Conservation (phyloP, 768 basidiomycete species). For the Cystobasidium ongulense region DNA sequence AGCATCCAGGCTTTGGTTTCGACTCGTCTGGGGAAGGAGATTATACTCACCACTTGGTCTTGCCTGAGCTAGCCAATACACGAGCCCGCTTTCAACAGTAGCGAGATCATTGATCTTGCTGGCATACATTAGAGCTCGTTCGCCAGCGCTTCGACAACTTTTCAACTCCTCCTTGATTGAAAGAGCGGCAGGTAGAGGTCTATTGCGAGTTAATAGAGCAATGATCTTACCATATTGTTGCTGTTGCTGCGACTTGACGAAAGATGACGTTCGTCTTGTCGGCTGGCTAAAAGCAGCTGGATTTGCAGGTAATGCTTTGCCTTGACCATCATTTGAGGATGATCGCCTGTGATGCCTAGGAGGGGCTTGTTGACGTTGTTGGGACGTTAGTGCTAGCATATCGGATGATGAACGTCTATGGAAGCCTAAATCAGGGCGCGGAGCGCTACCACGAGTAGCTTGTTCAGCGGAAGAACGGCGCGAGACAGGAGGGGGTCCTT, state of each 20-base stretch:
- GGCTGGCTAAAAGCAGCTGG: background rate
- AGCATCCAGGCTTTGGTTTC: no score
- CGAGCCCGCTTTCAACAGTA: slow-evolving; percentile 9
- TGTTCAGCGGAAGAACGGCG: background rate
- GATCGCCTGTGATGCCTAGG: slow-evolving; percentile 4
- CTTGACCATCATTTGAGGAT: background rate
- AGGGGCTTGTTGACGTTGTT: background rate
- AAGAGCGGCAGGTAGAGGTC: slow-evolving; percentile 1
- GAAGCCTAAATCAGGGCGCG: background rate
- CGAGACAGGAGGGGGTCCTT: background rate
- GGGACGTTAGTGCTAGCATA: background rate
- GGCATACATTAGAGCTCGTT: slow-evolving; percentile 21
- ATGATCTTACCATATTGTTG: background rate
- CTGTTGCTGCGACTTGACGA: background rate
- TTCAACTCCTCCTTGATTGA: slow-evolving; percentile 4
- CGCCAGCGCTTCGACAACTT: slow-evolving; percentile 3
- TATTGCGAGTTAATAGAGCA: background rate
- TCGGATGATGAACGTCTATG: slow-evolving; percentile 6
- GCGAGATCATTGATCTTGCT: slow-evolving; percentile 21
- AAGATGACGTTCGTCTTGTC: background rate
- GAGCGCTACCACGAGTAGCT: background rate
- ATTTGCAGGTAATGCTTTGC: background rate
- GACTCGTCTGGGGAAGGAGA: background rate
- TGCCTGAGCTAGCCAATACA: background rate
- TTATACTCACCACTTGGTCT: background rate